Percentiles rank a stretch among this genome's conserved stretches.
Conservation (phyloP, 176 grass and related monocot genomes). For the Oryza officinalis region DNA sequence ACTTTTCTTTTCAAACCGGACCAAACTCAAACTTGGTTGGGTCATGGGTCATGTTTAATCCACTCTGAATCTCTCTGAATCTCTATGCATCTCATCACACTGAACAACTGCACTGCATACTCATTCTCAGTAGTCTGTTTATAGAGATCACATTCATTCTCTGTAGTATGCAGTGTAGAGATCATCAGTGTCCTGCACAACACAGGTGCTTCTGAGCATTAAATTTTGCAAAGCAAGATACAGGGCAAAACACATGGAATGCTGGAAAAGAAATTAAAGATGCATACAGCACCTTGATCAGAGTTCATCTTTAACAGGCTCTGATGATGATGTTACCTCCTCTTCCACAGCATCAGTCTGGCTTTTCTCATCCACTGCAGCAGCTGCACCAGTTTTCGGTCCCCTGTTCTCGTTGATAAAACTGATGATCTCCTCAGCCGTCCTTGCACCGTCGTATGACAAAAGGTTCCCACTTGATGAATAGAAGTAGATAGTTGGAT, state of each 20-base stretch:
- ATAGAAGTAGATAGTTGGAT: conserved; percentile 73
- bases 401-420: conserved; percentile 75
- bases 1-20: no score
- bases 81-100: neutral
- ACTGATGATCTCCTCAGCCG: conserved; percentile 49
- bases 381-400: conserved; percentile 8
- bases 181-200: neutral
- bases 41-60: no score
- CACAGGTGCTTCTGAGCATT: neutral
- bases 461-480: conserved; percentile 57
- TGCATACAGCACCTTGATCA: conserved; percentile 43
- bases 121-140: neutral
- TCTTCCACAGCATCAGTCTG: conserved; percentile 33
- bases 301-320: conserved; percentile 70
- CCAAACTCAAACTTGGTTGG: neutral
- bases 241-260: neutral
- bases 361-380: conserved; percentile 7
- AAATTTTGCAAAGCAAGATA: neutral
- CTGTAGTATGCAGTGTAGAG: neutral
- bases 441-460: conserved; percentile 50
- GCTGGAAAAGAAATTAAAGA: neutral
- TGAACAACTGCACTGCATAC: neutral
- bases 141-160: neutral
- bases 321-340: conserved; percentile 11
- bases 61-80: conserved; percentile 10